phyloP scores from a whole-genome alignment of 1,139 yeast species.

The Taphrina sp. region DNA sequence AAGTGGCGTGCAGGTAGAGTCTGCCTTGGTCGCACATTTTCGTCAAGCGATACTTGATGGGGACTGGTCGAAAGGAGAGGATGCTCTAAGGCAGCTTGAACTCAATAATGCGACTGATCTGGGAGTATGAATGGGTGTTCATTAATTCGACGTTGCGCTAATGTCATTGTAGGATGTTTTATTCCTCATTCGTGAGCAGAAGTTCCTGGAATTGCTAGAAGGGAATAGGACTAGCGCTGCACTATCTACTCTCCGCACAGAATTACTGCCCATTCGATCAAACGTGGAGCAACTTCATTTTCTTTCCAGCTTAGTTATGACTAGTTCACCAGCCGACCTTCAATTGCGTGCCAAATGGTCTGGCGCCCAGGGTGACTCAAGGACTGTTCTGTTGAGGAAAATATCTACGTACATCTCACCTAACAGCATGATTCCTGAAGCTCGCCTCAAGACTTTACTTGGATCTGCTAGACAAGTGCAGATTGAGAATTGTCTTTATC shows the following conservation, averaged over 20 bases:
- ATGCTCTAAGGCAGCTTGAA: constrained; percentile 43
- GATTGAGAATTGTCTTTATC: constrained; percentile 48
- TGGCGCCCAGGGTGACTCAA: constrained; percentile 46
- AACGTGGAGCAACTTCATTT: constrained; percentile 37
- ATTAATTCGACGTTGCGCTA: constrained; percentile 16
- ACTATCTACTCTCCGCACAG: constrained; percentile 49
- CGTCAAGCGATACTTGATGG: constrained; percentile 49
- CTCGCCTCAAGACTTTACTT: constrained; percentile 53
- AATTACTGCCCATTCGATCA: constrained; percentile 42
- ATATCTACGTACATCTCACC: constrained; percentile 52
- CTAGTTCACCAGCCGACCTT: constrained; percentile 44
- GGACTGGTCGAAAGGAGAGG: constrained; percentile 49
- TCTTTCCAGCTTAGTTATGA: constrained; percentile 45
- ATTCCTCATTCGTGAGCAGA: constrained; percentile 44
- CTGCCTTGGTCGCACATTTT: constrained; percentile 47
- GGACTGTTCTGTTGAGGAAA: constrained; percentile 49
- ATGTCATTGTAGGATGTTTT: constrained; percentile 35
- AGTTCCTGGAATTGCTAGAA: constrained; percentile 48
- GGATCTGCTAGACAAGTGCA: constrained; percentile 56
- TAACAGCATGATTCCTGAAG: constrained; percentile 54
- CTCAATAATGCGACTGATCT: constrained; percentile 40
- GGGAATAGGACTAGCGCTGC: constrained; percentile 47
- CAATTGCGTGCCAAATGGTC: constrained; percentile 46
- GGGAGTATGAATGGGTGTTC: constrained; percentile 3
- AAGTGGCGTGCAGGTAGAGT: constrained; percentile 47